Evolutionary conservation across 768 basidiomycete species (phyloP), one percentile per base, ranked within the genome.

Genomic region (Suillus fuscotomentosus): DNA sequence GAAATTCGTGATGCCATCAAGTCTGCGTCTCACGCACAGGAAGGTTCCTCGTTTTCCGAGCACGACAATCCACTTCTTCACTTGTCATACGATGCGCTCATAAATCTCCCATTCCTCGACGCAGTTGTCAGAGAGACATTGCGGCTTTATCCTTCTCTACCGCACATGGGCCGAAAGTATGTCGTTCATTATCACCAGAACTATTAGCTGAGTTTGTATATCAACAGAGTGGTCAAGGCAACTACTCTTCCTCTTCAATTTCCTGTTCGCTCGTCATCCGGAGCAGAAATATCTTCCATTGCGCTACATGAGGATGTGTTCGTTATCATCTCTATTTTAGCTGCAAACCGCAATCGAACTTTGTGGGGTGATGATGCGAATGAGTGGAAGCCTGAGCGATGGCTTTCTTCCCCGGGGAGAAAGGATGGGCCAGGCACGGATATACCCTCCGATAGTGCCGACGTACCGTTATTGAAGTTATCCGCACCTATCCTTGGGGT

Each of bases 371-470:
- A 61, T 22, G 71, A 76, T 56, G 71, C 70, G 20, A 60, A 76
- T 55, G 73, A 81, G 56, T 84, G 83, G 82, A 82, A 78, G 59
- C 83, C 84, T 24, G 77, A 82, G 65, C 69, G 84, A 51, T 84
- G 82, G 83, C 60, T 83, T 13, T 45, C 62, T 38, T 66, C 53
- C 17, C 5, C 31, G 31, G 51, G 3, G 51, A 31, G 8, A 53
- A 31, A 10, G 3, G 9, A 53, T 68, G n/a, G 60, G 65, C 34
- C 61, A 54, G 43, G 17, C 4, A 53, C 51, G 27, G 51, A 31
- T 53, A 31, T 31, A 81, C 15, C 82, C 81, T 7, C 70, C 76
- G 4, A 60, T 69, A 17, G 67, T 83, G 2, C 20, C 20, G 31
- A n/a, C 20, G 10, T n/a, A 6, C 20, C 20, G 10, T 27, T 31